These are phyloP conservation scores for Aspergillus ellipticus DNA, from an alignment of 495 filamentous ascomycete genomes.

Conservation along the genomic window DNA sequence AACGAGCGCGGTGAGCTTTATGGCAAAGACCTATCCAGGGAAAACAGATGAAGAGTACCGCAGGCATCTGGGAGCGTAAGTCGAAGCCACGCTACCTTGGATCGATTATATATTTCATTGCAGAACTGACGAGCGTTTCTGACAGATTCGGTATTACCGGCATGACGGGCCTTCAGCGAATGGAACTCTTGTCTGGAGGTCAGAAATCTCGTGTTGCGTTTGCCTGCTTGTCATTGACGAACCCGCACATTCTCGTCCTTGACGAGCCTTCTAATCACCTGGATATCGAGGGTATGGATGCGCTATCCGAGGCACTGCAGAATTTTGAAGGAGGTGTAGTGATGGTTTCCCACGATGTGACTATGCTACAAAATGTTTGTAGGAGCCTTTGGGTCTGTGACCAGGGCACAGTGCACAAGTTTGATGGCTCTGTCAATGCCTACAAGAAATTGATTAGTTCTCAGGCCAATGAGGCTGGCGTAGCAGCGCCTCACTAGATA, in stretches of 20 bases:
- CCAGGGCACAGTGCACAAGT: slow-evolving; percentile 91
- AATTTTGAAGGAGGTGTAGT: slow-evolving; percentile 91
- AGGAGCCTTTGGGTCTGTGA: slow-evolving; percentile 96
- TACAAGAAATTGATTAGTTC: slow-evolving; percentile 96
- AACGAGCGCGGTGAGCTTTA: slow-evolving; percentile 85
- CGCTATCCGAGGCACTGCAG: slow-evolving; percentile 74
- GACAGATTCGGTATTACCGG: slow-evolving; percentile 88
- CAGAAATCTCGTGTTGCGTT: slow-evolving; percentile 99
- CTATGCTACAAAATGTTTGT: slow-evolving; percentile 96
- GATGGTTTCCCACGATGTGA: slow-evolving; percentile 99
- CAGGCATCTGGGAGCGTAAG: slow-evolving; percentile 79
- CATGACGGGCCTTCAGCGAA: slow-evolving; percentile 93
- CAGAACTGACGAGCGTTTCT: slow-evolving; percentile 3
- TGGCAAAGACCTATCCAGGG: slow-evolving; percentile 87
- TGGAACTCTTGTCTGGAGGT: slow-evolving; percentile 91
- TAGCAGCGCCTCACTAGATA: slow-evolving; percentile 49
- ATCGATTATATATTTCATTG: not conserved
- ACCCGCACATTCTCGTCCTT: slow-evolving; percentile 95
- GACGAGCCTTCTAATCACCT: slow-evolving; percentile 98
- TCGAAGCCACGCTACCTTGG: slow-evolving; percentile 5
- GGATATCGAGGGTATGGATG: slow-evolving; percentile 99
- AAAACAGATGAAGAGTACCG: slow-evolving; percentile 96
- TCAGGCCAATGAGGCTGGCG: slow-evolving; percentile 83
- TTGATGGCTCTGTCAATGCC: slow-evolving; percentile 88
- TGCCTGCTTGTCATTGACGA: slow-evolving; percentile 84